Conservation (phyloP, 192 early-diverging fungal genomes). For the Backusella mclennaniae region DNA sequence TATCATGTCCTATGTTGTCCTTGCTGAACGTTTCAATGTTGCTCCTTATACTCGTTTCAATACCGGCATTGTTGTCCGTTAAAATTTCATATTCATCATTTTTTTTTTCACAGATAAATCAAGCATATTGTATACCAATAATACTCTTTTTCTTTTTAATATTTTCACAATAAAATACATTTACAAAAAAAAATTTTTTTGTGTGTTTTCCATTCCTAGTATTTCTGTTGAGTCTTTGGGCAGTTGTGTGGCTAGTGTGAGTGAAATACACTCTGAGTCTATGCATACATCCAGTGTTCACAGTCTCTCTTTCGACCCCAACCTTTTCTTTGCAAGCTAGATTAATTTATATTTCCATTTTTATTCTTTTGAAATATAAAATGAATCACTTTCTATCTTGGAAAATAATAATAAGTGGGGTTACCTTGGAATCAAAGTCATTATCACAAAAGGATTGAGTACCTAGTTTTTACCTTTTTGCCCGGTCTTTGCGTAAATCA, state of each 20-base stretch:
- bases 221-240: conserved; percentile 42
- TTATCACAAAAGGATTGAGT: conserved; percentile 83
- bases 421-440: conserved; percentile 83
- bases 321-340: conserved; percentile 36
- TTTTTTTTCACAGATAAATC: background rate
- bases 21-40: conserved; percentile 9
- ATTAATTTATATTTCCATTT: conserved; percentile 57
- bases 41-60: background rate
- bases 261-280: conserved; percentile 81
- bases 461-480: conserved; percentile 36
- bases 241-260: conserved; percentile 66
- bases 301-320: conserved; percentile 31
- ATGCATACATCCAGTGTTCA: conserved; percentile 85
- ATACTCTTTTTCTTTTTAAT: background rate
- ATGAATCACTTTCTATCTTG: too few species aligned
- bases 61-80: background rate
- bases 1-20: conserved; percentile 9
- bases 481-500: background rate
- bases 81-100: background rate
- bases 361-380: background rate
- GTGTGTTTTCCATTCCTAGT: conserved; percentile 52
- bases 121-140: background rate
- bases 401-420: background rate
- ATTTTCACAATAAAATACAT: too few species aligned
- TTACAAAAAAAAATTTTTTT: too few species aligned